These are phyloP conservation scores for Candida nonsorbophila DNA, from an alignment of 805 yeast genomes.

Conservation along the genomic window DNA sequence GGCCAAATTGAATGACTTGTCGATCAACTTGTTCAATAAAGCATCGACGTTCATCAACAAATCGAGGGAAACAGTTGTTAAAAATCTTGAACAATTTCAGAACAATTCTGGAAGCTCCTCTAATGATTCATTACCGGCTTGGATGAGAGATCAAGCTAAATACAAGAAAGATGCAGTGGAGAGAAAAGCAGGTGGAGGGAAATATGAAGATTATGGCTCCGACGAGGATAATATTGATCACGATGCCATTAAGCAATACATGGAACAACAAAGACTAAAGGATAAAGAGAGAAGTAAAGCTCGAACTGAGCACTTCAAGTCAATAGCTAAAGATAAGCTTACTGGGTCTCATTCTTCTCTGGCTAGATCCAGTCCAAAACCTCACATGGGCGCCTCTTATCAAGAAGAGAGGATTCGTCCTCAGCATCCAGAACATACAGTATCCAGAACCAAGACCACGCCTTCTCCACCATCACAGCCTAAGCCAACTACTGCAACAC, in stretches of 20 bases:
- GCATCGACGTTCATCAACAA: slow-evolving; percentile 56
- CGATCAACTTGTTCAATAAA: slow-evolving; percentile 50
- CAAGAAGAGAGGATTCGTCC: background rate
- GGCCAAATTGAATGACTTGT: slow-evolving; percentile 45
- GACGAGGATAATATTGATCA: slow-evolving; percentile 43
- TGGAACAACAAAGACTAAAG: slow-evolving; percentile 30
- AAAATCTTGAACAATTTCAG: slow-evolving; percentile 58
- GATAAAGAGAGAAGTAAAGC: slow-evolving; percentile 28
- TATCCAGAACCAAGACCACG: slow-evolving; percentile 3
- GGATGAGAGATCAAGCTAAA: slow-evolving; percentile 63
- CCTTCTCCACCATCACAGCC: slow-evolving; percentile 1
- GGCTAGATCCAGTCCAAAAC: too few species aligned
- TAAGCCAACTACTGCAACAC: slow-evolving; percentile 9
- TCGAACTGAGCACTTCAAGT: slow-evolving; percentile 12
- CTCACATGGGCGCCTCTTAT: background rate
- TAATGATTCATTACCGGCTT: slow-evolving; percentile 49
- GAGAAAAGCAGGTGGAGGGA: slow-evolving; percentile 25
- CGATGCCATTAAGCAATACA: slow-evolving; percentile 35
- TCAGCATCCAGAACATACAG: slow-evolving; percentile 1
- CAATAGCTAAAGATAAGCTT: slow-evolving; percentile 6
- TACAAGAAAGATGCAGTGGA: slow-evolving; percentile 40
- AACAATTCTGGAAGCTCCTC: slow-evolving; percentile 10
- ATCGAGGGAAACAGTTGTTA: slow-evolving; percentile 56
- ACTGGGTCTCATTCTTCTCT: slow-evolving; percentile 2
- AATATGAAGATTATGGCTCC: slow-evolving; percentile 40